Evolutionary conservation across 2,329 filamentous ascomycete genomes (phyloP).

Genomic region (Fusarium burgessii): DNA sequence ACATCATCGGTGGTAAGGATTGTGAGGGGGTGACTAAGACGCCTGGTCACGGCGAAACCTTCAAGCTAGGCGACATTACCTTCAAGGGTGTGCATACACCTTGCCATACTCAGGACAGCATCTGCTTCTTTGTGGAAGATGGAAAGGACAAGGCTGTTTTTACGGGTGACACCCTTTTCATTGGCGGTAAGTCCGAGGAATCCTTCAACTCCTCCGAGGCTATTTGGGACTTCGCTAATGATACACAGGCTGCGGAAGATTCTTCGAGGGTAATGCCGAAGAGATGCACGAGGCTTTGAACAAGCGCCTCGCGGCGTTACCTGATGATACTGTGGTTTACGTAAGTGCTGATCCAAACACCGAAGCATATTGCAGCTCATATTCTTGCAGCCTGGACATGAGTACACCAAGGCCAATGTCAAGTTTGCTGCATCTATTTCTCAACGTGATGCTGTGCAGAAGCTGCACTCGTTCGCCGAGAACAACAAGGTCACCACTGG

Average conservation of each 20-base stretch:
- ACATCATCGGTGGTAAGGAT: constrained; percentile 88
- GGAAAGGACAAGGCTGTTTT: constrained; percentile 82
- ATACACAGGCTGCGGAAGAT: constrained; percentile 83
- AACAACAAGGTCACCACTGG: constrained; percentile 90
- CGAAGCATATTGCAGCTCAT: constrained; percentile 14
- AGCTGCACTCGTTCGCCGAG: constrained; percentile 80
- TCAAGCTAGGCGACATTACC: constrained; percentile 85
- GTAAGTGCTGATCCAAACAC: constrained; percentile 61
- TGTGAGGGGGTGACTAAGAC: constrained; percentile 84
- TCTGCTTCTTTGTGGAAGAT: constrained; percentile 94
- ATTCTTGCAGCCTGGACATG: constrained; percentile 80
- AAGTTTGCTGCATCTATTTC: constrained; percentile 85
- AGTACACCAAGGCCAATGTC: constrained; percentile 98
- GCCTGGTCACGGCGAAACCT: constrained; percentile 79
- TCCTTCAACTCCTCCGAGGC: neutral
- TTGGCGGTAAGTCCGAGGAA: constrained; percentile 71
- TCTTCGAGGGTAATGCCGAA: constrained; percentile 90
- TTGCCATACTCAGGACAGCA: constrained; percentile 98
- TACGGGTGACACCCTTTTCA: constrained; percentile 96
- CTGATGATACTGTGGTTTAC: constrained; percentile 92
- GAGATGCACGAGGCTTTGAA: constrained; percentile 97
- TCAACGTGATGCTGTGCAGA: constrained; percentile 80
- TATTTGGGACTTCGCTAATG: constrained; percentile 4
- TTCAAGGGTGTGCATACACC: constrained; percentile 94
- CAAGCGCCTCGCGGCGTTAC: constrained; percentile 81